These are phyloP conservation scores for Pistacia atlantica DNA, from an alignment of 345 rosid genomes.

Conservation along the genomic window DNA sequence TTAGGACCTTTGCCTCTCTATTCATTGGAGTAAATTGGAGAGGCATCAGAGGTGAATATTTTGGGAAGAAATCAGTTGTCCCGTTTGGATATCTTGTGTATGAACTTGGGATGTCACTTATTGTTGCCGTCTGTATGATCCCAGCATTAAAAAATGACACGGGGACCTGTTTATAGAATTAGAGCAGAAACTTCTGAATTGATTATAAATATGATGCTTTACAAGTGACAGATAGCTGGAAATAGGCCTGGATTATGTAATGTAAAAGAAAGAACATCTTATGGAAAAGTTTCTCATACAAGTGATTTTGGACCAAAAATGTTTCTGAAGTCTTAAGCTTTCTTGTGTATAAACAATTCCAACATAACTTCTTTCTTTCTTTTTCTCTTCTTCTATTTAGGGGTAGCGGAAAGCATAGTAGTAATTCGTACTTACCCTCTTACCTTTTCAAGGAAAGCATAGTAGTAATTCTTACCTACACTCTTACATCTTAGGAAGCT, in stretches of 20 bases:
- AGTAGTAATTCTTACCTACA: neutral
- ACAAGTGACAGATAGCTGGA: neutral
- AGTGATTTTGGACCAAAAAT: neutral
- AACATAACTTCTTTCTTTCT: neutral
- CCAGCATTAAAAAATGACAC: neutral
- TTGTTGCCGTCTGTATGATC: constrained; percentile 69
- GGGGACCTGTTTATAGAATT: constrained; percentile 24
- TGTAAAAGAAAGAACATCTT: neutral
- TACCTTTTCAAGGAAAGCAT: neutral
- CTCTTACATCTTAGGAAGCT: constrained; percentile 4
- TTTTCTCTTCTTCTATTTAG: neutral
- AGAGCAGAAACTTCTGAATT: constrained; percentile 47
- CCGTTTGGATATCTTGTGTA: constrained; percentile 49
- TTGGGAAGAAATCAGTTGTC: constrained; percentile 51
- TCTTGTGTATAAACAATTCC: constrained; percentile 10
- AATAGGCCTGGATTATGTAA: neutral
- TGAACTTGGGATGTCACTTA: constrained; percentile 53
- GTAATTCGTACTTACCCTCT: too few species aligned
- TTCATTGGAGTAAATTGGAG: constrained; percentile 66
- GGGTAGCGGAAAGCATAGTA: too few species aligned
- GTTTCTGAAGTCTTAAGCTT: neutral
- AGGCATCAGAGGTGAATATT: constrained; percentile 48
- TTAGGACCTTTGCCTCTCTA: constrained; percentile 82
- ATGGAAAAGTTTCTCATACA: neutral
- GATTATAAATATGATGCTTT: neutral